phyloP scores from a whole-genome alignment of 106 monocot genomes.

The Dendrobium chrysotoxum region DNA sequence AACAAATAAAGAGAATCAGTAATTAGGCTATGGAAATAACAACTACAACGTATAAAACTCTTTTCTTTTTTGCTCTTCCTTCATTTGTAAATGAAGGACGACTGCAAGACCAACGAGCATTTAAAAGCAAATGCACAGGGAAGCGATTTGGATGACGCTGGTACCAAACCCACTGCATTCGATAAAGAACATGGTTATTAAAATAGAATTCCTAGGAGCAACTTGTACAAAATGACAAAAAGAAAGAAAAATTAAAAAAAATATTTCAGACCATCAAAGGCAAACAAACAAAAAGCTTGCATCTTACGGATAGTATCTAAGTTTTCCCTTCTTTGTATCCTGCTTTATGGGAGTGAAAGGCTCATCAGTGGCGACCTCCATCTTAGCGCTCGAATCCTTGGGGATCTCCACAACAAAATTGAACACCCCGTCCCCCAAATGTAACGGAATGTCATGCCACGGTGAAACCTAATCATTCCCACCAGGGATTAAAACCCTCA shows the following conservation, averaged over 20 bases:
- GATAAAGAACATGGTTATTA: no score
- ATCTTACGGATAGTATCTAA: conserved; percentile 93
- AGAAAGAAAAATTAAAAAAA: not conserved
- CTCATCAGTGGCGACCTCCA: conserved; percentile 97
- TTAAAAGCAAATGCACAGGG: no score
- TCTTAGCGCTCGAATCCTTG: conserved; percentile 87
- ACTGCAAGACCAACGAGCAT: no score
- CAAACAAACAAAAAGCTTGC: not conserved
- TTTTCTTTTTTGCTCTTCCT: no score
- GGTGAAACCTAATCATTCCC: conserved; percentile 51
- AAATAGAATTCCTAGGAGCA: not conserved
- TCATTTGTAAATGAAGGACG: no score
- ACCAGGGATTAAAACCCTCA: not conserved
- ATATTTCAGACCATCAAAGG: no score
- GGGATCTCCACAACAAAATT: conserved; percentile 96
- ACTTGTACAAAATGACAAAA: not conserved
- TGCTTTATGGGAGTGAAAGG: conserved; percentile 90
- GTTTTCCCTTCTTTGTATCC: conserved; percentile 97
- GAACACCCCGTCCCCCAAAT: conserved; percentile 67
- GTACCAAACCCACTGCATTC: no score
- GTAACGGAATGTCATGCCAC: conserved; percentile 89
- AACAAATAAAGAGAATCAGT: no score
- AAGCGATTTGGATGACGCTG: no score
- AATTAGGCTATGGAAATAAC: no score
- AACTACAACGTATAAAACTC: no score